Conservation (phyloP, 768 basidiomycete genomes). For the Suillus discolor region DNA sequence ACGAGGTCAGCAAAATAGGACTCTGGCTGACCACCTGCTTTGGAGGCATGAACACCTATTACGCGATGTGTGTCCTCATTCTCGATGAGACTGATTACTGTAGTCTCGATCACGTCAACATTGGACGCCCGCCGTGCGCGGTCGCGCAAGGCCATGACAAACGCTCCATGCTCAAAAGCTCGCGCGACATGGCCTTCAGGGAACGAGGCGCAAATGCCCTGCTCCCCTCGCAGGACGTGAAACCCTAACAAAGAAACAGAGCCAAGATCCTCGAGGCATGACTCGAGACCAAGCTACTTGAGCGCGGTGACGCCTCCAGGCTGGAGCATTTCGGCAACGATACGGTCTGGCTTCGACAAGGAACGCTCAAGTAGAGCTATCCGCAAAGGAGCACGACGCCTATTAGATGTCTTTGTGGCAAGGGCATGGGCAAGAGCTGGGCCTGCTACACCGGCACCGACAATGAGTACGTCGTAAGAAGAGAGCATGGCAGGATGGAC, state of each 20-base stretch:
- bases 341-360: slow-evolving; percentile 84
- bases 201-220: slow-evolving; percentile 84
- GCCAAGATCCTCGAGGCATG: slow-evolving; percentile 77
- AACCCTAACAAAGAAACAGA: slow-evolving; percentile 79
- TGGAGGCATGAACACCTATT: slow-evolving; percentile 37
- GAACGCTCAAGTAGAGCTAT: slow-evolving; percentile 86
- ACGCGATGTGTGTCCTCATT: slow-evolving; percentile 36
- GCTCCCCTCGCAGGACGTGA: slow-evolving; percentile 59
- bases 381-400: slow-evolving; percentile 54
- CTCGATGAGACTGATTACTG: slow-evolving; percentile 68
- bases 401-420: slow-evolving; percentile 44
- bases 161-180: slow-evolving; percentile 87
- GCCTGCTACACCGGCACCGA: slow-evolving; percentile 89
- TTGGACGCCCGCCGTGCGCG: slow-evolving; percentile 55
- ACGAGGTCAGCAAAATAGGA: slow-evolving; percentile 69
- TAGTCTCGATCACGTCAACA: slow-evolving; percentile 81
- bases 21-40: slow-evolving; percentile 42
- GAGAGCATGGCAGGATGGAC: slow-evolving; percentile 20
- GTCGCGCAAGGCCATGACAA: slow-evolving; percentile 71
- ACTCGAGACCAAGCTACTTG: slow-evolving; percentile 66
- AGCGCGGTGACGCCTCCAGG: slow-evolving; percentile 82
- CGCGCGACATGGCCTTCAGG: slow-evolving; percentile 66
- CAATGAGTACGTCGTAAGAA: slow-evolving; percentile 75
- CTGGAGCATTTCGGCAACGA: slow-evolving; percentile 92
- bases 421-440: slow-evolving; percentile 80